Conservation (phyloP, 2,329 filamentous ascomycete species). For the Colletotrichum gloeosporioides region DNA sequence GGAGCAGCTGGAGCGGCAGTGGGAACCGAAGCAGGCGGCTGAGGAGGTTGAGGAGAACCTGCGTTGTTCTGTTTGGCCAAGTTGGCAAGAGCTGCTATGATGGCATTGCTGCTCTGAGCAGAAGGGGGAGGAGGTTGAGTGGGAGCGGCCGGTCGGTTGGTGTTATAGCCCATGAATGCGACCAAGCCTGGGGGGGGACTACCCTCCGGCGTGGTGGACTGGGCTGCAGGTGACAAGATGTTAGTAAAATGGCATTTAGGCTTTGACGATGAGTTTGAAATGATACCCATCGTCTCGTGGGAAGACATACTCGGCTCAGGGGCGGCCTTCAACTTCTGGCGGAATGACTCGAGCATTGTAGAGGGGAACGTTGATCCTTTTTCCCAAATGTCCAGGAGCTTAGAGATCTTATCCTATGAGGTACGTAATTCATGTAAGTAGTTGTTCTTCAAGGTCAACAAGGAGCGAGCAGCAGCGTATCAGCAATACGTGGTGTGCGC, state of each 20-base stretch:
- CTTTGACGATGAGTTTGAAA: neutral
- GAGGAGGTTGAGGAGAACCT: conserved; percentile 38
- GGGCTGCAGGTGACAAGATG: conserved; percentile 46
- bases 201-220: conserved; percentile 75
- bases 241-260: neutral
- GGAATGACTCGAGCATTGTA: conserved; percentile 81
- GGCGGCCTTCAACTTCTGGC: conserved; percentile 74
- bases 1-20: conserved; percentile 26
- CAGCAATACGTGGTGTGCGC: neutral
- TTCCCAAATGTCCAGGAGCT: conserved; percentile 97
- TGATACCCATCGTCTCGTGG: neutral
- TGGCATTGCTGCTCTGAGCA: conserved; percentile 60
- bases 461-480: neutral
- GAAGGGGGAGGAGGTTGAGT: conserved; percentile 42
- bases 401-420: conserved; percentile 91
- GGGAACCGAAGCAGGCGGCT: neutral
- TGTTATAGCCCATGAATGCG: conserved; percentile 39
- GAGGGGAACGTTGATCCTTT: conserved; percentile 89
- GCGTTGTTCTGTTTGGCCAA: conserved; percentile 77
- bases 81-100: conserved; percentile 80
- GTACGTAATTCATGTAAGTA: conserved; percentile 46
- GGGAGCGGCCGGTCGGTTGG: conserved; percentile 28
- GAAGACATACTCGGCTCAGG: conserved; percentile 67
- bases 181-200: conserved; percentile 58
- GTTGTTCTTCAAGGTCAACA: conserved; percentile 3